Conservation (phyloP, 768 basidiomycete genomes). For the Gymnopilus dilepis region DNA sequence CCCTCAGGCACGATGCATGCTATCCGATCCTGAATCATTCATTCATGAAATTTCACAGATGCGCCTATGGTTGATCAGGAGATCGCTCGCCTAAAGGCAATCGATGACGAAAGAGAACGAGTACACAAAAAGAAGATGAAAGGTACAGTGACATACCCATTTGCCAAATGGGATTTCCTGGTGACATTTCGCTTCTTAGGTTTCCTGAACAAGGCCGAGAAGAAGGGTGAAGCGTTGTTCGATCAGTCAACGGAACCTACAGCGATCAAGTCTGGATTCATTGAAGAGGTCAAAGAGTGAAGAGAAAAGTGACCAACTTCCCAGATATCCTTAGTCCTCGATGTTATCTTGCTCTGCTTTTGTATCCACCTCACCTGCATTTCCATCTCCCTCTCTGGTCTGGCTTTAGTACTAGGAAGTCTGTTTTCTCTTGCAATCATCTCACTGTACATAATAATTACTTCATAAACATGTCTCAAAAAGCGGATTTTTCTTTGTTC, state of each 20-base stretch:
- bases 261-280: slow-evolving; percentile 26
- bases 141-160: slow-evolving; percentile 46
- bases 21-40: not conserved
- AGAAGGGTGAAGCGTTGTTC: slow-evolving; percentile 33
- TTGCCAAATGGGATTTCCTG: not conserved
- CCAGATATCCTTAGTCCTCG: not conserved
- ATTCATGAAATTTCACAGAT: slow-evolving; percentile 43
- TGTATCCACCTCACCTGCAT: slow-evolving; percentile 11
- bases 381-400: not conserved
- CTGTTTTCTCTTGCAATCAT: not conserved
- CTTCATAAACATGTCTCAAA: not conserved
- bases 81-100: slow-evolving; percentile 58
- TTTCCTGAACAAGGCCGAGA: slow-evolving; percentile 52
- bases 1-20: slow-evolving; percentile 51
- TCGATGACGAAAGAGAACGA: slow-evolving; percentile 72
- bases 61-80: slow-evolving; percentile 66
- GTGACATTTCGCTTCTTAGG: slow-evolving; percentile 36
- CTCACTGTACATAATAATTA: slow-evolving; percentile 11
- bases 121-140: slow-evolving; percentile 74
- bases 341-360: slow-evolving; percentile 16
- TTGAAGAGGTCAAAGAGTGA: slow-evolving; percentile 30
- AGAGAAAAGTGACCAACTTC: not conserved
- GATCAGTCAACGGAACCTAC: slow-evolving; percentile 21
- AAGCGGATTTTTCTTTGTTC: no score
- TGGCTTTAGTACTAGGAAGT: not conserved